Conservation (phyloP, 345 rosid genomes). For the Salix purpurea region DNA sequence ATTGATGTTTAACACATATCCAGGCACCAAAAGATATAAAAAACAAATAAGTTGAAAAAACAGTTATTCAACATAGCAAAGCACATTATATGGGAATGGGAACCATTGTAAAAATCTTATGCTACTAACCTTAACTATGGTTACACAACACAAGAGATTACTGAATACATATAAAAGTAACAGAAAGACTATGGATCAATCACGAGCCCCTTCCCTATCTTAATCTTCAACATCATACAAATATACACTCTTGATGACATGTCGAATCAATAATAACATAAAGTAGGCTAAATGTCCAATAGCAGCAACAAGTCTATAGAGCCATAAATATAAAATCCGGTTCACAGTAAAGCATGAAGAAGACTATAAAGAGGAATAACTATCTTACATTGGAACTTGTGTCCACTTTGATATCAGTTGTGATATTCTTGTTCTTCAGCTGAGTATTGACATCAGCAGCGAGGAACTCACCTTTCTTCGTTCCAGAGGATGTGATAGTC, state of each 20-base stretch:
- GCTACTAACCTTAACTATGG: not conserved
- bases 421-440: constrained; percentile 85
- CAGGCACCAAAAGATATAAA: too few relatives aligned
- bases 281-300: not conserved
- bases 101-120: not conserved
- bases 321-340: not conserved
- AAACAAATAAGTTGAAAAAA: not conserved
- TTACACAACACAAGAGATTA: not conserved
- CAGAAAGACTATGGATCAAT: not conserved
- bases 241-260: not conserved
- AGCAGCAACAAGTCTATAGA: not conserved
- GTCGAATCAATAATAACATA: too few relatives aligned
- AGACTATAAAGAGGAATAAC: not conserved
- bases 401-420: constrained; percentile 85
- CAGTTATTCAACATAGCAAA: not conserved
- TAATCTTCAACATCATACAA: not conserved
- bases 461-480: constrained; percentile 70
- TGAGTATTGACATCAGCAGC: constrained; percentile 79
- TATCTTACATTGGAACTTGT: constrained; percentile 54
- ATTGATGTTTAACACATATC: not conserved
- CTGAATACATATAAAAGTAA: too few relatives aligned
- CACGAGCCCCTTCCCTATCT: not conserved
- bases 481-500: constrained; percentile 74
- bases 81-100: not conserved
- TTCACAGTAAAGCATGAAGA: not conserved